phyloP scores from a whole-genome alignment of 169 alveolate species.

The Ichthyophthirius multifiliis region DNA sequence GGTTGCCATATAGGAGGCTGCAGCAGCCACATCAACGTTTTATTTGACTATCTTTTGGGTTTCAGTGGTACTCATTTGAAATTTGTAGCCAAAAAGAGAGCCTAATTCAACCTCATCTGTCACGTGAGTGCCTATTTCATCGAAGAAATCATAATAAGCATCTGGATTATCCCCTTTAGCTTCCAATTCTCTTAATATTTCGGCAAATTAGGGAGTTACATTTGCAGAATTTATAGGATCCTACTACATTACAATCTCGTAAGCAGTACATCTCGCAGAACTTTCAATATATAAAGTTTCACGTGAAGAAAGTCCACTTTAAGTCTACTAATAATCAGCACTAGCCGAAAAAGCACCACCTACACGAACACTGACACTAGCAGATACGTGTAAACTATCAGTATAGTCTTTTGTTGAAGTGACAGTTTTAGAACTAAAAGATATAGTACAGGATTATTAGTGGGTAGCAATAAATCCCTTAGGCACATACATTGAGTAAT shows the following conservation, averaged over 20 bases:
- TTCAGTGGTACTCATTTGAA: not conserved
- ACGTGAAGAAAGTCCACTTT: not conserved
- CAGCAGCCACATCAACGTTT: not conserved
- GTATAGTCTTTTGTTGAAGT: not conserved
- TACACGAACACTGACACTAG: not conserved
- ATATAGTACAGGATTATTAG: not conserved
- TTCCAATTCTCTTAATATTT: not conserved
- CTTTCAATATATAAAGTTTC: not conserved
- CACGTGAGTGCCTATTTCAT: not conserved
- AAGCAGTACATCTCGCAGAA: not conserved
- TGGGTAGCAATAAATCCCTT: not conserved
- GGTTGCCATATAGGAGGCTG: not conserved
- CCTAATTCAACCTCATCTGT: not conserved
- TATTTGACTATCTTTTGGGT: not conserved
- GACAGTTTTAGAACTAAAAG: not conserved
- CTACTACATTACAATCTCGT: not conserved
- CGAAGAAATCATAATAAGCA: not conserved
- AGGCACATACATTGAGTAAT: not conserved
- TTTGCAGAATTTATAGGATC: not conserved
- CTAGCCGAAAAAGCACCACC: not conserved
- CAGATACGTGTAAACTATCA: not conserved
- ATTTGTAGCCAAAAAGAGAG: not conserved
- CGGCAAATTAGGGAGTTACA: not conserved
- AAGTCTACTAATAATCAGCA: not conserved
- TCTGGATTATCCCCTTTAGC: not conserved